These are phyloP conservation scores for Thymus quinquecostatus DNA, from an alignment of 257 asterid species.

Conservation along the genomic window DNA sequence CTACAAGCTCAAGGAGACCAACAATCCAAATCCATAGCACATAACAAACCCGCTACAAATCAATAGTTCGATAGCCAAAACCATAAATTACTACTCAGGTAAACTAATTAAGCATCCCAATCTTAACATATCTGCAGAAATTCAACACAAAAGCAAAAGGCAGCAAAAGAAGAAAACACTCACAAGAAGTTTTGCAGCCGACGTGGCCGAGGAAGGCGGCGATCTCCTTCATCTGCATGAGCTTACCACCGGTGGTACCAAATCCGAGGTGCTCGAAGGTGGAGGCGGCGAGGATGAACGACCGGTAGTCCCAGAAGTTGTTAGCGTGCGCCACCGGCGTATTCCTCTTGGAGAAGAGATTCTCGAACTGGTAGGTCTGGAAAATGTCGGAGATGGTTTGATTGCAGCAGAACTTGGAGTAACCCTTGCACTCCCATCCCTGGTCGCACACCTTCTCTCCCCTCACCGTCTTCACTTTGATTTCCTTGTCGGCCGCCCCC, in stretches of 20 bases:
- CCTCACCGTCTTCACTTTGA: constrained; percentile 56
- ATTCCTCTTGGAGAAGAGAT: constrained; percentile 79
- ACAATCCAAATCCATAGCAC: constrained; percentile 22
- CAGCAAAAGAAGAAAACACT: constrained; percentile 26
- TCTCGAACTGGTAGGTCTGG: constrained; percentile 81
- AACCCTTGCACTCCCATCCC: constrained; percentile 81
- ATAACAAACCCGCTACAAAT: not conserved
- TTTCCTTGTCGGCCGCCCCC: constrained; percentile 46
- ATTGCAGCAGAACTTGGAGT: constrained; percentile 73
- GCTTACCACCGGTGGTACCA: constrained; percentile 80
- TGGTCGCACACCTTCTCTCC: constrained; percentile 69
- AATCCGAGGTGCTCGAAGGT: constrained; percentile 77
- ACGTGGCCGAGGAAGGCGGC: constrained; percentile 92
- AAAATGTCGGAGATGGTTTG: constrained; percentile 72
- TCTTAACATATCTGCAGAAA: not conserved
- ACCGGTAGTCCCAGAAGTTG: constrained; percentile 79
- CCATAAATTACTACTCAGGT: not conserved
- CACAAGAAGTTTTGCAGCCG: constrained; percentile 83
- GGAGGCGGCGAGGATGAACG: constrained; percentile 79
- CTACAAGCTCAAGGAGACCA: constrained; percentile 10
- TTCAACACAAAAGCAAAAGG: not conserved
- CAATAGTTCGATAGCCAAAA: not conserved
- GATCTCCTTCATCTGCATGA: constrained; percentile 74
- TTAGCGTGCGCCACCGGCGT: constrained; percentile 77
- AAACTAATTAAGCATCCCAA: not conserved